phyloP scores from a whole-genome alignment of 495 filamentous ascomycete species.

The Parmelia sp. region DNA sequence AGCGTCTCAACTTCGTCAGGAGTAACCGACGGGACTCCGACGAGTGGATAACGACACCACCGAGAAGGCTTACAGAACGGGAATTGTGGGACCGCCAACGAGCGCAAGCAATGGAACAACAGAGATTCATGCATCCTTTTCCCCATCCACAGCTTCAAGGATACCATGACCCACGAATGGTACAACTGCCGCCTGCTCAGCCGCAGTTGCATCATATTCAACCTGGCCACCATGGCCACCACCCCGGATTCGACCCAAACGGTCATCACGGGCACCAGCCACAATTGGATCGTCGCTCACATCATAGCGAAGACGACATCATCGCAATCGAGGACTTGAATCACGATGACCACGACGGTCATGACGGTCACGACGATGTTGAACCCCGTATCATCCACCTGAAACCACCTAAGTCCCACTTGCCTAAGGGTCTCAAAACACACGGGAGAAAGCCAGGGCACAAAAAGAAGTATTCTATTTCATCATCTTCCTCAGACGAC shows the following conservation, averaged over 20 bases:
- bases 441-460: not conserved
- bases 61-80: not conserved
- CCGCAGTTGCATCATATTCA: not conserved
- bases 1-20: constrained; percentile 22
- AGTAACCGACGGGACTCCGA: not conserved
- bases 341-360: constrained; percentile 13
- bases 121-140: not conserved
- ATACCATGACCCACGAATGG: not conserved
- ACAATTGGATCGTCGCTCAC: not conserved
- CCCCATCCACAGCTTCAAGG: constrained; percentile 5
- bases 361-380: not conserved
- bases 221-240: not conserved
- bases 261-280: constrained; percentile 7
- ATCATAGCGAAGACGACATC: constrained; percentile 10
- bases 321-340: not conserved
- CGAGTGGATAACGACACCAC: not conserved
- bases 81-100: not conserved
- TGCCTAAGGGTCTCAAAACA: not conserved
- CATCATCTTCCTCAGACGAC: constrained; percentile 4
- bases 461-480: not conserved
- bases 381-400: not conserved
- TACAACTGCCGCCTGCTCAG: not conserved
- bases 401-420: not conserved
- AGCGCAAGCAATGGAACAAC: constrained; percentile 7
- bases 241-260: not conserved